Evolutionary conservation across 2,329 filamentous ascomycete species (phyloP), one percentile per base, ranked within the genome.

Genomic region (Geosmithia morbida): DNA sequence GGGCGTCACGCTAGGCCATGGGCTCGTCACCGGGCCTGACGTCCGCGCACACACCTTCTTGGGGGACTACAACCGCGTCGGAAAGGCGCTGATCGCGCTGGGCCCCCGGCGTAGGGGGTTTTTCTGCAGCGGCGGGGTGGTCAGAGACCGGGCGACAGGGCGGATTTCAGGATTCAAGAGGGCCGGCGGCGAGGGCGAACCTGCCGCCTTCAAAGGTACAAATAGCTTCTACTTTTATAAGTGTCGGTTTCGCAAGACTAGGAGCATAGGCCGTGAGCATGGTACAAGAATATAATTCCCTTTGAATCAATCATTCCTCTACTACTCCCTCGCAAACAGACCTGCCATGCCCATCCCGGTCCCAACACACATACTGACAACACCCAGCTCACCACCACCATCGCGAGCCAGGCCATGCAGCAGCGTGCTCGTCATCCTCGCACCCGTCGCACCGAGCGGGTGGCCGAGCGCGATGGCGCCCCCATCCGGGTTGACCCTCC

Each of bases 401-500:
- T 62, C 78, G 68, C 76, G 84, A 58, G 68, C 84, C 72, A 60
- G 77, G 62, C 65, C 92, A 59, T 66, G 74, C 54, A 69, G 56
- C 53, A 88, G 62, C 44, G 83, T 87, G 40, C 79, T 77, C 55
- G 87, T 64, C 72, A 92, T 83, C 53, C 87, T 71, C 33, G 83
- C 85, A 42, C 85, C 85, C 10, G 87, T 94, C 22, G 87, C 87
- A 47, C 87, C 87, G 2, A 94, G 71, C 10, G 87, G 87, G 64
- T 95, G 88, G 2, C 87, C 88, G n/a, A 94, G 67, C 16, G 87
- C 87, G 62, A 94, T 94, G 2, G 87, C 87, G 46, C 87, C 87
- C 51, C 87, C 87, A 58, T 90, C 87, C 1, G 86, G 87, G 66
- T 97, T 97, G 17, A 96, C 84, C 65, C 76, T 82, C 7, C 77